These are phyloP conservation scores for Verbena officinalis DNA, from an alignment of 257 asterid genomes.

Conservation along the genomic window DNA sequence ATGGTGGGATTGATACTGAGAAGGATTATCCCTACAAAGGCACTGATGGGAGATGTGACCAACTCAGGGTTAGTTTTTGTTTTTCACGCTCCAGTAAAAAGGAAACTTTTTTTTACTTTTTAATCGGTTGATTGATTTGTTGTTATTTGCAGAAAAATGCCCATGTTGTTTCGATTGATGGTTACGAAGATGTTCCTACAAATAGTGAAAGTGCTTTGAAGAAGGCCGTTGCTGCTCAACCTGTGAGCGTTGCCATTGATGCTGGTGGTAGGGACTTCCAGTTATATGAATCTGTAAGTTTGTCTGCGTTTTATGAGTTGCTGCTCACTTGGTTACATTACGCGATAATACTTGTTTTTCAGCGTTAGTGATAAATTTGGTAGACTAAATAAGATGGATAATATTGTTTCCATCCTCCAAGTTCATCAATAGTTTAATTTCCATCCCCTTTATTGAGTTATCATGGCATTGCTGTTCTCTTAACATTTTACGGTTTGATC, in stretches of 20 bases:
- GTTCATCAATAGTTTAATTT: no score
- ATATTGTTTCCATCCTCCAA: no score
- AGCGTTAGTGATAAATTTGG: no score
- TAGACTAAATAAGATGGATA: no score
- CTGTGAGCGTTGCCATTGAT: slow-evolving; percentile 67
- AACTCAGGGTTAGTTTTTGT: slow-evolving; percentile 43
- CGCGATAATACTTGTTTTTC: no score
- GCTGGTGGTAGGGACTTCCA: slow-evolving; percentile 74
- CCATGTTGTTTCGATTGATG: slow-evolving; percentile 58
- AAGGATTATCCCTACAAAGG: slow-evolving; percentile 58
- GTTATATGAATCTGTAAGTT: slow-evolving; percentile 54
- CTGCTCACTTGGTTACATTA: no score
- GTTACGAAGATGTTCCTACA: slow-evolving; percentile 57
- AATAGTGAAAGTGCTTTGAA: slow-evolving; percentile 49
- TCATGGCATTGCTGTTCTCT: no score
- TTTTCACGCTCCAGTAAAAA: no score
- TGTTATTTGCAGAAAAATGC: slow-evolving; percentile 61
- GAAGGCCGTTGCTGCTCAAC: slow-evolving; percentile 61
- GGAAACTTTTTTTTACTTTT: neutral
- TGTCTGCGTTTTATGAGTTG: neutral
- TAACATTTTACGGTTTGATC: no score
- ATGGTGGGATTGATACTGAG: slow-evolving; percentile 62
- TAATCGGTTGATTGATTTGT: neutral
- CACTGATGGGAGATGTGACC: slow-evolving; percentile 52
- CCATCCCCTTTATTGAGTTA: no score